A percentile compares a stretch with the other conserved stretches of the same genome.
Conservation (phyloP, 1,284 basidiomycete species). For the Sphagnurus paluster region DNA sequence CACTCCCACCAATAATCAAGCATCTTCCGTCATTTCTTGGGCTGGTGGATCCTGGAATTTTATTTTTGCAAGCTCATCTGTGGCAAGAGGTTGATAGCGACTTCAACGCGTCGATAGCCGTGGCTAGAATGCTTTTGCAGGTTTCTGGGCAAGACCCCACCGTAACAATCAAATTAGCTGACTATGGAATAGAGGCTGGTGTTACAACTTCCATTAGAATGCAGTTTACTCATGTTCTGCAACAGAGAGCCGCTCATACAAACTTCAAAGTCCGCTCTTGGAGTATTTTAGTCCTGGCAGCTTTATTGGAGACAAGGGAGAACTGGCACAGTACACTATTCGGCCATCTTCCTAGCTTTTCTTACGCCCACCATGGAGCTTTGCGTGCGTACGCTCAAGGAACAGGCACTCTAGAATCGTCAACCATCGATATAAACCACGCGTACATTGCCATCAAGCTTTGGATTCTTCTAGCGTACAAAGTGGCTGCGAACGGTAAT, state of each 20-base stretch:
- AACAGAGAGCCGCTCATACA: slow-evolving; percentile 38
- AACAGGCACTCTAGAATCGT: slow-evolving; percentile 35
- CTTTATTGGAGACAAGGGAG: slow-evolving; percentile 42
- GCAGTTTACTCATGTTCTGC: not conserved
- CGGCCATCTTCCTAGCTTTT: slow-evolving; percentile 50
- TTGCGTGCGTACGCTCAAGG: slow-evolving; percentile 41
- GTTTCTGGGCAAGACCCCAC: slow-evolving; percentile 39
- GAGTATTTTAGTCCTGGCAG: slow-evolving; percentile 60
- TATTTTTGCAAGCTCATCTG: slow-evolving; percentile 51
- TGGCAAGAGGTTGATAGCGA: slow-evolving; percentile 50
- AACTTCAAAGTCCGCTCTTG: slow-evolving; percentile 53
- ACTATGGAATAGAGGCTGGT: slow-evolving; percentile 34
- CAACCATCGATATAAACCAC: slow-evolving; percentile 61
- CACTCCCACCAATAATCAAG: slow-evolving; percentile 14
- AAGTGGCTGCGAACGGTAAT: slow-evolving; percentile 27
- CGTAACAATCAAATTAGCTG: slow-evolving; percentile 33
- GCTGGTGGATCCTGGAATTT: slow-evolving; percentile 50
- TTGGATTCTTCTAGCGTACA: slow-evolving; percentile 61
- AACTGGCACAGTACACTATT: slow-evolving; percentile 45
- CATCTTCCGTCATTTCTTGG: slow-evolving; percentile 30
- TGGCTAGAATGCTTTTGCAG: slow-evolving; percentile 53
- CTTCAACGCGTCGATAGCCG: slow-evolving; percentile 49
- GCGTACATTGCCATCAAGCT: slow-evolving; percentile 67
- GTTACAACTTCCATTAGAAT: not conserved
- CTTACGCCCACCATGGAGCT: slow-evolving; percentile 43